Conservation (phyloP, 1,284 basidiomycete species). For the Irpex rosettiformis region DNA sequence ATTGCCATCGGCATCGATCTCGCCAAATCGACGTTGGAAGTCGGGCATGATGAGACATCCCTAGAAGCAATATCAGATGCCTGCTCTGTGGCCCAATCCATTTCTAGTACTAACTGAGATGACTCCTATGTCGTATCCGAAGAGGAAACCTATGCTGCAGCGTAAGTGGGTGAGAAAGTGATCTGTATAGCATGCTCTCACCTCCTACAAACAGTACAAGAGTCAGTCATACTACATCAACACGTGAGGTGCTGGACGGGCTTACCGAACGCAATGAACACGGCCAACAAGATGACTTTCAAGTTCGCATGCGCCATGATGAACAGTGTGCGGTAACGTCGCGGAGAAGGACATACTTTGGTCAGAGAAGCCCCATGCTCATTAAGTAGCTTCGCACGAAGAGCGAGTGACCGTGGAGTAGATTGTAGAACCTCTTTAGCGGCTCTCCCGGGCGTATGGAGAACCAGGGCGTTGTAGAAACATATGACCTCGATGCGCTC, state of each 20-base stretch:
- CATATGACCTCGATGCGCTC: neutral
- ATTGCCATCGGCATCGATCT: slow-evolving; percentile 45
- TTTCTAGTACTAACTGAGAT: slow-evolving; percentile 41
- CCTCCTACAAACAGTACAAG: neutral
- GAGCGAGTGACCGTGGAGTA: neutral
- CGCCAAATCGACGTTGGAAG: slow-evolving; percentile 68
- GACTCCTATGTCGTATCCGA: slow-evolving; percentile 72
- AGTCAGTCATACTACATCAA: neutral
- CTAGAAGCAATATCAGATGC: slow-evolving; percentile 30
- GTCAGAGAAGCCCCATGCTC: neutral
- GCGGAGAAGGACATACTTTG: neutral
- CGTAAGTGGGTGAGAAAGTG: slow-evolving; percentile 6
- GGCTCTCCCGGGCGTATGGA: neutral
- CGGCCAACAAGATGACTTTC: slow-evolving; percentile 55
- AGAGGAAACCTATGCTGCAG: slow-evolving; percentile 45
- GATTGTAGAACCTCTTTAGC: neutral
- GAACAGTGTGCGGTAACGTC: neutral
- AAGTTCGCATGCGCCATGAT: slow-evolving; percentile 47
- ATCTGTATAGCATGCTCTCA: neutral
- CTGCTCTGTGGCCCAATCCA: neutral
- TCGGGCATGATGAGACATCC: slow-evolving; percentile 82
- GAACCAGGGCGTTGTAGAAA: neutral
- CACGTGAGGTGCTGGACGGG: slow-evolving; percentile 9
- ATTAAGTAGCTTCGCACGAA: neutral
- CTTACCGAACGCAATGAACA: slow-evolving; percentile 54